These are phyloP conservation scores for Beauveria asiatica DNA, from an alignment of 2,329 filamentous ascomycete species.

Conservation along the genomic window DNA sequence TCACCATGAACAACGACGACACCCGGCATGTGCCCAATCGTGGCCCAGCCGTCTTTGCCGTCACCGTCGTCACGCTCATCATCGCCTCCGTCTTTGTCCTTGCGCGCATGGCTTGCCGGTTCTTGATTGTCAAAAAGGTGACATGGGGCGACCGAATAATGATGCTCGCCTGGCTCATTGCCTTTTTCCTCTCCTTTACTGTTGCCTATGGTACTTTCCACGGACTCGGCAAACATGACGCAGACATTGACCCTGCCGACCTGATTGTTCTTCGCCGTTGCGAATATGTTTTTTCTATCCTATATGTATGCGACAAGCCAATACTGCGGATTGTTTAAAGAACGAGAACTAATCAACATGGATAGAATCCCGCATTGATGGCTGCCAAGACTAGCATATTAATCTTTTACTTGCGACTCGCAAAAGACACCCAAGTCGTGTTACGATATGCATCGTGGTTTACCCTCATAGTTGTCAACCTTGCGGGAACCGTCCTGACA, in stretches of 20 bases:
- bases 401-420: constrained; percentile 79
- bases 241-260: constrained; percentile 44
- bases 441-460: constrained; percentile 76
- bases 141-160: constrained; percentile 77
- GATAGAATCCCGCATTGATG: constrained; percentile 82
- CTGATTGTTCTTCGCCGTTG: constrained; percentile 44
- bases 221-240: constrained; percentile 61
- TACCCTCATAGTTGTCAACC: constrained; percentile 68
- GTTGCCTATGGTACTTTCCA: constrained; percentile 55
- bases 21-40: constrained; percentile 35
- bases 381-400: constrained; percentile 88
- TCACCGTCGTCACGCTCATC: constrained; percentile 60
- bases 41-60: constrained; percentile 56
- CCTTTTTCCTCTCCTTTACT: constrained; percentile 57
- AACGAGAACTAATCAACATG: neutral
- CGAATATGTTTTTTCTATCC: constrained; percentile 57
- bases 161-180: constrained; percentile 65
- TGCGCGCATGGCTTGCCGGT: constrained; percentile 64
- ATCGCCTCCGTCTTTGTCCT: constrained; percentile 67
- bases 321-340: too few species aligned
- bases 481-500: constrained; percentile 69
- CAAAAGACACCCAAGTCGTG: constrained; percentile 65
- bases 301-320: constrained; percentile 41
- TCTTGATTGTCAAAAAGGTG: constrained; percentile 62
- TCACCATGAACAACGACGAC: constrained; percentile 5